A percentile compares a stretch with the other conserved stretches of the same genome.
These are phyloP conservation scores for Gossypium trilobum DNA, from an alignment of 441 rosid genomes.

Conservation along the genomic window DNA sequence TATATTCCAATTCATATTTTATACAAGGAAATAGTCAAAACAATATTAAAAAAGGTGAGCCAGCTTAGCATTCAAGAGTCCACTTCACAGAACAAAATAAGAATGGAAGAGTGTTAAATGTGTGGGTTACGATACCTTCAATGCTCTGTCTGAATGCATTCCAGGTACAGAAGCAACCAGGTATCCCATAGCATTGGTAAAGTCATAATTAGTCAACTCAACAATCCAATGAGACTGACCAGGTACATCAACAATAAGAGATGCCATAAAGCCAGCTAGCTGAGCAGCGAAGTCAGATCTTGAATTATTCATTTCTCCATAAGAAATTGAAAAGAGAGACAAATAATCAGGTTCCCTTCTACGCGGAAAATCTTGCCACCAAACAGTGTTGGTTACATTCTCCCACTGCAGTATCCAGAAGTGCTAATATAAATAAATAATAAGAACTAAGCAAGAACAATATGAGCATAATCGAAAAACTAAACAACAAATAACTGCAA, in stretches of 20 bases:
- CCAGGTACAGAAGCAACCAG: constrained; percentile 83
- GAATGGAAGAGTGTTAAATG: constrained; percentile 15
- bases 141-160: constrained; percentile 49
- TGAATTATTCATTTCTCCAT: constrained; percentile 29
- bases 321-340: constrained; percentile 52
- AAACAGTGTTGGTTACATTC: constrained; percentile 74
- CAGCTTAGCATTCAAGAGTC: neutral
- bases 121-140: constrained; percentile 24
- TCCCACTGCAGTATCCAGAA: constrained; percentile 54
- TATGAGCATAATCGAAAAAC: neutral
- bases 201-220: constrained; percentile 70
- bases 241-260: constrained; percentile 73
- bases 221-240: constrained; percentile 74
- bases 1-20: neutral
- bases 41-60: neutral
- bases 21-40: neutral
- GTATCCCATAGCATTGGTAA: constrained; percentile 59
- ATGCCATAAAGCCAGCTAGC: constrained; percentile 80
- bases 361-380: constrained; percentile 98
- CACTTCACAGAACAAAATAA: neutral
- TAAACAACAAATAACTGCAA: neutral
- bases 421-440: constrained; percentile 8
- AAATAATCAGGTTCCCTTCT: constrained; percentile 52
- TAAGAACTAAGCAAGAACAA: neutral
- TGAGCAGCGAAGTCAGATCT: constrained; percentile 75